Evolutionary conservation across 768 basidiomycete species (phyloP).

Genomic region (Lyophyllum shimeji): DNA sequence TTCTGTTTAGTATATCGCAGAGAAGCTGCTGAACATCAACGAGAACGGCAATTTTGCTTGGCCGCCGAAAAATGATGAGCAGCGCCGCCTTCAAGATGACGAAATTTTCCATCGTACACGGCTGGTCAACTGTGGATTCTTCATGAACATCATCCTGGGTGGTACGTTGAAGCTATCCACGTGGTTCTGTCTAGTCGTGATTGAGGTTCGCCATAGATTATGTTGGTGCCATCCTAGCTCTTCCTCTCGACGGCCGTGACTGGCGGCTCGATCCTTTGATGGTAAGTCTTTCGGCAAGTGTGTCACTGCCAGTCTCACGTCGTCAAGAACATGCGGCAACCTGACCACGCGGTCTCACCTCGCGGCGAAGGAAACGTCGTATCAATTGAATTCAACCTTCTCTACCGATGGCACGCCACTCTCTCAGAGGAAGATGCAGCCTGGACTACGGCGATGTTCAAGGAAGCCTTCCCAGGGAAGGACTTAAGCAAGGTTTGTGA

Average conservation of each 20-base stretch:
- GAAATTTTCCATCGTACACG: conserved; percentile 76
- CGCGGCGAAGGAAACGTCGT: conserved; percentile 75
- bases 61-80: conserved; percentile 22
- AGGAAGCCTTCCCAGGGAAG: conserved; percentile 36
- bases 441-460: conserved; percentile 55
- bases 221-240: conserved; percentile 70
- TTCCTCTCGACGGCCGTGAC: conserved; percentile 56
- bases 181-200: neutral
- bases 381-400: conserved; percentile 73
- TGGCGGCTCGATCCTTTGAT: conserved; percentile 74
- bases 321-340: conserved; percentile 47
- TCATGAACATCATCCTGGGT: conserved; percentile 68
- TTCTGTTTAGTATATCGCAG: conserved; percentile 58
- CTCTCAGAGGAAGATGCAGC: conserved; percentile 51
- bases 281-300: conserved; percentile 32
- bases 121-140: conserved; percentile 71
- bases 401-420: conserved; percentile 68
- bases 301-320: neutral
- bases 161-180: conserved; percentile 24
- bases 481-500: conserved; percentile 38
- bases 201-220: conserved; percentile 49
- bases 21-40: conserved; percentile 67
- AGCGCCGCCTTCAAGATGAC: conserved; percentile 55
- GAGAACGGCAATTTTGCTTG: conserved; percentile 50
- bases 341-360: conserved; percentile 50